Conservation (phyloP, 148 eudicot species). For the Rhododendron williamsianum region DNA sequence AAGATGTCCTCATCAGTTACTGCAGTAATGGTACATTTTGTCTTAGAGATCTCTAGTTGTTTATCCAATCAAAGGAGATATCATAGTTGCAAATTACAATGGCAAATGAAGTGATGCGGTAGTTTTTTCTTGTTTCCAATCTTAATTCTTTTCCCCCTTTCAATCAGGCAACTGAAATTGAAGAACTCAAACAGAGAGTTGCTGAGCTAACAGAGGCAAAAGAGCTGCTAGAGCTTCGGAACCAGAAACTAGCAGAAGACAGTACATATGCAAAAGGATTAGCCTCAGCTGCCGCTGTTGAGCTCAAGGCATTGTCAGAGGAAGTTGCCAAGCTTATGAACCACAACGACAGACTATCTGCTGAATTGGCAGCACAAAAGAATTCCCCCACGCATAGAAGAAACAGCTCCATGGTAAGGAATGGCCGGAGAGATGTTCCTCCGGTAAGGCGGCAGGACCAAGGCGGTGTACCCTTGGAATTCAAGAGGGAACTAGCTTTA, state of each 20-base stretch:
- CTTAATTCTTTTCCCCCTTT: background rate
- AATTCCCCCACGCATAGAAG: slow-evolving; percentile 57
- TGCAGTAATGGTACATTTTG: slow-evolving; percentile 2
- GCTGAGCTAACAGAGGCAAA: slow-evolving; percentile 47
- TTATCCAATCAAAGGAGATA: background rate
- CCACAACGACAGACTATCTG: slow-evolving; percentile 68
- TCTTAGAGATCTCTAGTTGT: background rate
- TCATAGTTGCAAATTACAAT: background rate
- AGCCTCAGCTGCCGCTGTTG: slow-evolving; percentile 99
- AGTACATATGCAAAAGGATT: slow-evolving; percentile 95
- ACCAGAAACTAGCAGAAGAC: slow-evolving; percentile 90
- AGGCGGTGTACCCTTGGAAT: slow-evolving; percentile 42
- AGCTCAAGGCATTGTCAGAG: slow-evolving; percentile 88
- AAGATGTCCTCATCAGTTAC: background rate
- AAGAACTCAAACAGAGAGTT: slow-evolving; percentile 59
- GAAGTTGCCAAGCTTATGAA: slow-evolving; percentile 95
- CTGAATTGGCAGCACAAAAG: slow-evolving; percentile 67
- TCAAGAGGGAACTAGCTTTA: slow-evolving; percentile 70
- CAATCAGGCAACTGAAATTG: slow-evolving; percentile 48
- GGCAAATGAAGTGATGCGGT: background rate
- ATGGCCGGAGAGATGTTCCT: slow-evolving; percentile 56
- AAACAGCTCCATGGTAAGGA: slow-evolving; percentile 37
- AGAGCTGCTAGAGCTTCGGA: slow-evolving; percentile 70
- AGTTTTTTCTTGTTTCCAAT: background rate
- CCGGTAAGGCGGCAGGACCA: slow-evolving; percentile 54